Evolutionary conservation across 108 stramenopile genomes (phyloP), one percentile per base, ranked within the genome.

Genomic region (Chaetoceros tenuissimus): DNA sequence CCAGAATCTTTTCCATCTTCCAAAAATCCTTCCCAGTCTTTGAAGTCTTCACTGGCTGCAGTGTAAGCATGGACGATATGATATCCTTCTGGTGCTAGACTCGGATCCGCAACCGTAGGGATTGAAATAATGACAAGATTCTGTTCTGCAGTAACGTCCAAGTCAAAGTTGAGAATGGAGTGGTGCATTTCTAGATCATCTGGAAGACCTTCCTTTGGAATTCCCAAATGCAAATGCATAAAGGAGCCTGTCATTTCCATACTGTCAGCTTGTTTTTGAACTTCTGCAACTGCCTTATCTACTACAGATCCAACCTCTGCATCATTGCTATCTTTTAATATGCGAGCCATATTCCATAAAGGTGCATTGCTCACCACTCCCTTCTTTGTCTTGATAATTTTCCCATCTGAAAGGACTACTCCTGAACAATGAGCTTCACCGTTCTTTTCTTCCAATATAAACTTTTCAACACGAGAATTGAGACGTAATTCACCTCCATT

Each of bases 31-130:
- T 79, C 68, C 87, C 89, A 96, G 5, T 68, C 72, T 17, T 73
- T 70, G 60, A 87, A 96, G 52, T 67, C 66, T 48, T 94, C 92
- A 45, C 78, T 80, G 3, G 86, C 94, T 3, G 94, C 90, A 0
- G 89, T 79, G 57, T 94, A 94, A 13, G 86, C 90, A 60, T 96
- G 95, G 0, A 94, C 67, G 8, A 91, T 68, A 60, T 96, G 95
- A 34, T 87, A 84, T 3, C 95, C 92, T 7, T 81, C 78, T 17
- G 95, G 95, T 7, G 92, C 91, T 28, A 96, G 59, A 3, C 68
- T 57, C 2, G 84, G 71, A 62, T 96, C 95, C 48, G 94, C 90
- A 10, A 93, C 66, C 2, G 90, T 78, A n/a, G 87, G 86, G 45
- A 90, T 88, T 2, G 81, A 85, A 18, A 90, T 75, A 59, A 94